Evolutionary conservation across 2,329 filamentous ascomycete genomes (phyloP).

Genomic region (Chrysoporthe cubensis): DNA sequence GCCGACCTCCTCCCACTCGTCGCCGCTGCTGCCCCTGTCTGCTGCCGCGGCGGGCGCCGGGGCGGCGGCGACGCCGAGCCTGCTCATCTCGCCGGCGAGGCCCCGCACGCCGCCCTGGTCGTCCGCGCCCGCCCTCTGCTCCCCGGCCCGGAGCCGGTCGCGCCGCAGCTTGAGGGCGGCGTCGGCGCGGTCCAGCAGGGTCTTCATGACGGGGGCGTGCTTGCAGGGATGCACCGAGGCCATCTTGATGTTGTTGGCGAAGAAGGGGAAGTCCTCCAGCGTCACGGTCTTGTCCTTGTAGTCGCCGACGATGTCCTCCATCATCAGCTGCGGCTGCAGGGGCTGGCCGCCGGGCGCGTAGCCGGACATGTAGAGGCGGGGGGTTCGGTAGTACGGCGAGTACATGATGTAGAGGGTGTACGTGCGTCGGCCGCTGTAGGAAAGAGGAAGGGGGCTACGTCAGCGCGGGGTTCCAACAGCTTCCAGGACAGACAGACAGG

Average conservation of each 20-base stretch:
- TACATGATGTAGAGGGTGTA: constrained; percentile 99
- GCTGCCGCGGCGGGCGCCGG: constrained; percentile 47
- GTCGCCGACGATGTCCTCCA: constrained; percentile 46
- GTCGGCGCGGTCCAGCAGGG: constrained; percentile 91
- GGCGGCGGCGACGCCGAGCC: constrained; percentile 59
- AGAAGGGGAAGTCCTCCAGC: constrained; percentile 95
- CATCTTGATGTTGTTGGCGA: constrained; percentile 90
- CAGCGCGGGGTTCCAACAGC: too few species aligned
- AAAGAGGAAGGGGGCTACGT: constrained; percentile 28
- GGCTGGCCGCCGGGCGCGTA: constrained; percentile 75
- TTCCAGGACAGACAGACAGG: too few species aligned
- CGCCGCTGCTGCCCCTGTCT: constrained; percentile 51
- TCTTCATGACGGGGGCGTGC: constrained; percentile 98
- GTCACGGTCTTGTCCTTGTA: constrained; percentile 83
- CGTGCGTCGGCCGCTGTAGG: constrained; percentile 75
- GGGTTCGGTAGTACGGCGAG: constrained; percentile 93
- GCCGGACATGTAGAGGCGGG: constrained; percentile 91
- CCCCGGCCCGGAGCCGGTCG: constrained; percentile 72
- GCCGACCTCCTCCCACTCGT: constrained; percentile 70
- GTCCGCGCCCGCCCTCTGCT: constrained; percentile 52
- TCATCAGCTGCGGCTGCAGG: constrained; percentile 42
- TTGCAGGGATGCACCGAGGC: constrained; percentile 96
- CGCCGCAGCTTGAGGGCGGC: constrained; percentile 86
- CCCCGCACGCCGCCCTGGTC: constrained; percentile 78
- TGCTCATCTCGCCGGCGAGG: constrained; percentile 78